Evolutionary conservation across 148 eudicot species (phyloP).

Genomic region (Chenopodium formosanum): DNA sequence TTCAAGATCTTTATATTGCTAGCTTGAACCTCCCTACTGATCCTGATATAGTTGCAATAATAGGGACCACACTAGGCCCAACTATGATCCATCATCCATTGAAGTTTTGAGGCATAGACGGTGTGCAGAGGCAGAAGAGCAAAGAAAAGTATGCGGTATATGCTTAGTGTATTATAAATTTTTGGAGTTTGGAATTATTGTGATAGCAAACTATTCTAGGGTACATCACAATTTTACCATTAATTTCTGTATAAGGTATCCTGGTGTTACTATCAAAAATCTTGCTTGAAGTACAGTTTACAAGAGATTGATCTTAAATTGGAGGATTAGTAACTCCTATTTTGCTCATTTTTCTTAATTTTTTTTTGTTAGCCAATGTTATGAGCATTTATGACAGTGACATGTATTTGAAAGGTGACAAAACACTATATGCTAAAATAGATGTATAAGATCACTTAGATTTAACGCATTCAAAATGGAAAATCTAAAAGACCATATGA

Average conservation of each 20-base stretch:
- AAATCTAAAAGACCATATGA: too few species aligned
- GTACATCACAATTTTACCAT: too few species aligned
- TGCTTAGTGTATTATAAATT: neutral
- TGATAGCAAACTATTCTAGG: neutral
- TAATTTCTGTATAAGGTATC: too few species aligned
- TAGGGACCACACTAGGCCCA: neutral
- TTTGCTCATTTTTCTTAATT: too few species aligned
- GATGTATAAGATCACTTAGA: too few species aligned
- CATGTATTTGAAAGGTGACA: too few species aligned
- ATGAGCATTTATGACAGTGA: too few species aligned
- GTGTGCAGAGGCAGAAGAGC: neutral
- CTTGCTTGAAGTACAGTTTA: neutral
- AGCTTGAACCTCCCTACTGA: neutral
- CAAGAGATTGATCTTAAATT: neutral
- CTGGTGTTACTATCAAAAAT: neutral
- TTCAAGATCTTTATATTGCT: neutral
- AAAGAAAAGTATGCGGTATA: neutral
- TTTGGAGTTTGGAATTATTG: neutral
- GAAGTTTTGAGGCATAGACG: neutral
- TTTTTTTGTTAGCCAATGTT: too few species aligned
- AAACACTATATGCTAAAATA: too few species aligned
- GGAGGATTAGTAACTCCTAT: too few species aligned
- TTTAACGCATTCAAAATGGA: too few species aligned
- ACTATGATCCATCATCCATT: neutral
- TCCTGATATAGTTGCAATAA: neutral